phyloP scores from a whole-genome alignment of 345 rosid genomes.

The Eucalyptus camaldulensis region DNA sequence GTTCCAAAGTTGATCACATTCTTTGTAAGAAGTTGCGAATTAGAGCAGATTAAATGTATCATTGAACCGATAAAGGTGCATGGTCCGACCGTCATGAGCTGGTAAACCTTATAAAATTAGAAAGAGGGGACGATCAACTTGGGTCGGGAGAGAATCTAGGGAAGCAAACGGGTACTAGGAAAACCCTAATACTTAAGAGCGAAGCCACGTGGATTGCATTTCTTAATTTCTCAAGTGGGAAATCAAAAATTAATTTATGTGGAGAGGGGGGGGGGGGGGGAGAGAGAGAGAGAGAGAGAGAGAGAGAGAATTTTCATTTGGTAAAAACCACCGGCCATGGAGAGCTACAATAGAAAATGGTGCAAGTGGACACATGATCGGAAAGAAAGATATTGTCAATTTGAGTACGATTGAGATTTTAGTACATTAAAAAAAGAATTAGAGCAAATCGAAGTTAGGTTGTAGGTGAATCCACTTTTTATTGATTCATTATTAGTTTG shows the following conservation, averaged over 20 bases:
- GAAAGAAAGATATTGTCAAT: not conserved
- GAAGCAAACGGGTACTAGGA: not conserved
- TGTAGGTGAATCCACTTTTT: not conserved
- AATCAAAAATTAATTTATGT: not conserved
- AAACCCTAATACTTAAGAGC: not conserved
- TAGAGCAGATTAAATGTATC: not conserved
- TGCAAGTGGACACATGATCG: not conserved
- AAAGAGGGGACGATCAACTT: not conserved
- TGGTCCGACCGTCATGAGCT: not conserved
- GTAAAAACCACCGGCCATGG: not conserved
- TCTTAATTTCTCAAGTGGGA: not conserved
- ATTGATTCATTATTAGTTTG: not conserved
- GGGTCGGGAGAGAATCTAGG: not conserved
- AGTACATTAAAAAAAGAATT: not conserved
- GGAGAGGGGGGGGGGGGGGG: too few species aligned
- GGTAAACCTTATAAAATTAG: not conserved
- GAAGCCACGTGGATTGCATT: not conserved
- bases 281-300: not conserved
- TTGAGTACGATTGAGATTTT: not conserved
- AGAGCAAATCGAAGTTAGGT: not conserved
- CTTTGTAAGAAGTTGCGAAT: not conserved
- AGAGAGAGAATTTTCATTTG: not conserved
- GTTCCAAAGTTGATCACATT: not conserved
- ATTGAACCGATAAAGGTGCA: not conserved
- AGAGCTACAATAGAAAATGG: not conserved